These are phyloP conservation scores for Wickerhamiella azyma DNA, from an alignment of 805 yeast species.

Conservation along the genomic window DNA sequence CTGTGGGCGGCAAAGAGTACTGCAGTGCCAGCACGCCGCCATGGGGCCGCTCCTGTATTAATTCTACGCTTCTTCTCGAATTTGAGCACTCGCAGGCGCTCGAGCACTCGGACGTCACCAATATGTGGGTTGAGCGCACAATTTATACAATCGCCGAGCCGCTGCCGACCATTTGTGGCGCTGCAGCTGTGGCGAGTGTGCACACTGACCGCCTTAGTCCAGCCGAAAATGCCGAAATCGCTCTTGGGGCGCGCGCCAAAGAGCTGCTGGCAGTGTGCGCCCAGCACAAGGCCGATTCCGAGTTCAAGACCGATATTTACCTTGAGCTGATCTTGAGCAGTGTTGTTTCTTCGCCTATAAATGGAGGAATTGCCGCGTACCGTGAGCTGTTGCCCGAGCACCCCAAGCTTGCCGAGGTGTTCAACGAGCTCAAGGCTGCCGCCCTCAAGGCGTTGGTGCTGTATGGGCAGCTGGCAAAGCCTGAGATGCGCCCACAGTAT, in stretches of 20 bases:
- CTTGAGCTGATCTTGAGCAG: constrained; percentile 2
- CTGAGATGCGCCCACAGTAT: constrained; percentile 1
- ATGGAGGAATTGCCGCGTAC: constrained; percentile 1
- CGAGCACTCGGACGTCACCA: background rate
- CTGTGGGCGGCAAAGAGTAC: background rate
- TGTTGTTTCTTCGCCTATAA: background rate
- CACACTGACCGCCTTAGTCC: background rate
- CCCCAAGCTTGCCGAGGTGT: background rate
- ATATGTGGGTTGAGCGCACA: constrained; percentile 3
- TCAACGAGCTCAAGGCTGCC: background rate
- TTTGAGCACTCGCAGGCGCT: constrained; percentile 1
- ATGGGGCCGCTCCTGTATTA: background rate
- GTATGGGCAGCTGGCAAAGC: background rate
- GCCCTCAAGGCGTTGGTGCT: background rate
- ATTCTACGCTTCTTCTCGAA: background rate
- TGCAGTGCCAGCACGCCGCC: background rate
- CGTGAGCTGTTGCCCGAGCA: background rate
- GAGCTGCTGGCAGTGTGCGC: background rate
- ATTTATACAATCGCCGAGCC: background rate
- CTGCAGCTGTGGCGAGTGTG: background rate
- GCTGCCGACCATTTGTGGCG: constrained; percentile 2
- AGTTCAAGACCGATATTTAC: constrained; percentile 1
- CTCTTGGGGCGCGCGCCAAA: background rate
- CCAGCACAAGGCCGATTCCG: background rate
- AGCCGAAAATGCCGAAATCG: background rate